Evolutionary conservation across 148 eudicot genomes (phyloP).

Genomic region (Silene conica): DNA sequence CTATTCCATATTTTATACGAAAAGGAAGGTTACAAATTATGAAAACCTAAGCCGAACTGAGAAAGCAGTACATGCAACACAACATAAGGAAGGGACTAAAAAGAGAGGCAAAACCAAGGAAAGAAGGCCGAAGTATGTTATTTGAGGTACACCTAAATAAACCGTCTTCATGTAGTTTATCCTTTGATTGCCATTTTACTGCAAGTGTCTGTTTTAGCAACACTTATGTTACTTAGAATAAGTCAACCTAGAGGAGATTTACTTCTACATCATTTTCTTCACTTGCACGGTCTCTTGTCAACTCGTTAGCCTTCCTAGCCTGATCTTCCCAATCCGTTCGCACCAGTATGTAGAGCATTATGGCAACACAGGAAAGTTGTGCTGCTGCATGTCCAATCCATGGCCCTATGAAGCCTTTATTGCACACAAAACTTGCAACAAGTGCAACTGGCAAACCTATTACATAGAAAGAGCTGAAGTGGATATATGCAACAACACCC

Average conservation of each 20-base stretch:
- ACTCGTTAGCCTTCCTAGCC: slow-evolving; percentile 44
- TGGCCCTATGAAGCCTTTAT: slow-evolving; percentile 40
- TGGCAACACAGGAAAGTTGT: slow-evolving; percentile 36
- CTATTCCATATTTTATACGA: neutral
- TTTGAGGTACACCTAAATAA: slow-evolving; percentile 2
- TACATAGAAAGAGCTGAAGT: slow-evolving; percentile 43
- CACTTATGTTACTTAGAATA: neutral
- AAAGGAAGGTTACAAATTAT: neutral
- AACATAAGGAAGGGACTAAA: neutral
- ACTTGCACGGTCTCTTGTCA: slow-evolving; percentile 13
- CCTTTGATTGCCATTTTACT: neutral
- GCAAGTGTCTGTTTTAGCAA: neutral
- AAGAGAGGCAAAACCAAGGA: neutral
- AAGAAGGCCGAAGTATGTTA: neutral
- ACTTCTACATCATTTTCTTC: slow-evolving; percentile 12
- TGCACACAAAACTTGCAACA: slow-evolving; percentile 28
- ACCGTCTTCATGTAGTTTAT: neutral
- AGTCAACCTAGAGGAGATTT: slow-evolving; percentile 8
- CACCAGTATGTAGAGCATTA: slow-evolving; percentile 38
- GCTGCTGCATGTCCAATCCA: slow-evolving; percentile 54
- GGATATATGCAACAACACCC: slow-evolving; percentile 29
- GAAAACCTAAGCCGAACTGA: neutral
- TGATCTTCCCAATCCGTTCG: slow-evolving; percentile 45
- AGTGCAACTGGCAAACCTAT: slow-evolving; percentile 46
- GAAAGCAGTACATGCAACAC: neutral